Percentiles rank a stretch among this genome's conserved stretches.
phyloP scores from a whole-genome alignment of 139 green algal species.

The Haematococcus lacustris region DNA sequence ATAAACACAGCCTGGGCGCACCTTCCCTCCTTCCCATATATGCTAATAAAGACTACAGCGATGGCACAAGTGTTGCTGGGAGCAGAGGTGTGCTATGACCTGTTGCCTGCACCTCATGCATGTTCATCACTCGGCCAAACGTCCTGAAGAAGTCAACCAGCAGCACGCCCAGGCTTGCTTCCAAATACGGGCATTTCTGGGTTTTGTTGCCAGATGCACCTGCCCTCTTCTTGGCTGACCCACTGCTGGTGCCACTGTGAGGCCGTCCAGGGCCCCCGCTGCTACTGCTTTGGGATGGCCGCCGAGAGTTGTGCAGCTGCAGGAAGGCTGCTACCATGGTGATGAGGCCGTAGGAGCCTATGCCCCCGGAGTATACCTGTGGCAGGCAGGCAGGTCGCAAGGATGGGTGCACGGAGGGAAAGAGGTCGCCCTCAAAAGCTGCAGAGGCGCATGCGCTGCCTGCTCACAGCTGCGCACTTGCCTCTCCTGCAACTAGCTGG shows the following conservation, averaged over 20 bases:
- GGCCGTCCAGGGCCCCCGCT: too few species aligned
- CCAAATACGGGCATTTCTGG: slow-evolving; percentile 27
- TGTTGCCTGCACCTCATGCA: slow-evolving; percentile 25
- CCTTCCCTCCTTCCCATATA: too few species aligned
- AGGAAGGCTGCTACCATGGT: slow-evolving; percentile 85
- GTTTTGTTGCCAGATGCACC: neutral
- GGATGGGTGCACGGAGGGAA: too few species aligned
- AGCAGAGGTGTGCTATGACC: too few species aligned
- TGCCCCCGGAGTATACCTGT: slow-evolving; percentile 87
- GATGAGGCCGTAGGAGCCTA: slow-evolving; percentile 90
- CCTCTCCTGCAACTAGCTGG: too few species aligned
- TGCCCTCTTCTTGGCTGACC: neutral
- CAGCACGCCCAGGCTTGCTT: slow-evolving; percentile 76
- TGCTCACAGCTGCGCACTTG: too few species aligned
- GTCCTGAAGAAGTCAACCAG: slow-evolving; percentile 86
- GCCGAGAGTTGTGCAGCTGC: slow-evolving; percentile 60
- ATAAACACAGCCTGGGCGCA: too few species aligned
- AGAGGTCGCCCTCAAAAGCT: too few species aligned
- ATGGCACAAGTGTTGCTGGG: too few species aligned
- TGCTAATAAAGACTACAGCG: too few species aligned
- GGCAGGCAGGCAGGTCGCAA: too few species aligned
- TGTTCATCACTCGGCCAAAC: slow-evolving; percentile 41
- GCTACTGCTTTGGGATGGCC: slow-evolving; percentile 1
- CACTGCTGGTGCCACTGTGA: neutral
- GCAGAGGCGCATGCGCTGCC: too few species aligned